phyloP scores from a whole-genome alignment of 257 asterid genomes.

The Rauvolfia tetraphylla region DNA sequence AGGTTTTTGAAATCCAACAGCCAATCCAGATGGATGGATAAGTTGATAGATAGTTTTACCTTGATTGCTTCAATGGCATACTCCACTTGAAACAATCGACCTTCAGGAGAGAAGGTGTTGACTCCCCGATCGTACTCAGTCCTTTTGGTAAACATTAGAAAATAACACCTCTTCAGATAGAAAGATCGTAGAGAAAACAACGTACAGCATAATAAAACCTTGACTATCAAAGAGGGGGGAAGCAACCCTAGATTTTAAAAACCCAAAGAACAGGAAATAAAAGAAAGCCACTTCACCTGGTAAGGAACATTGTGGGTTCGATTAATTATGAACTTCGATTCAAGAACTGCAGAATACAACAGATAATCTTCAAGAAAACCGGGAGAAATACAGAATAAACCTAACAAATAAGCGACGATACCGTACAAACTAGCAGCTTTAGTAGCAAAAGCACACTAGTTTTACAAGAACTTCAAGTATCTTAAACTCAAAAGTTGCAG shows the following conservation, averaged over 20 bases:
- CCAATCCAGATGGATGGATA: background rate
- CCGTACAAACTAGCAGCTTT: background rate
- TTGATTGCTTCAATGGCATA: constrained; percentile 92
- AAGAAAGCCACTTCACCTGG: constrained; percentile 42
- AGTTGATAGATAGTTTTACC: constrained; percentile 24
- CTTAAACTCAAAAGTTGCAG: background rate
- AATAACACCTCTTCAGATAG: background rate
- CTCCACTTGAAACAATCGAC: constrained; percentile 87
- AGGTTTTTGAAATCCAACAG: background rate
- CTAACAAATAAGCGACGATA: background rate
- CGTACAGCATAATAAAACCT: background rate
- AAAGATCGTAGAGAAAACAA: background rate
- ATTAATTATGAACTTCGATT: constrained; percentile 10
- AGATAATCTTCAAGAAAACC: background rate
- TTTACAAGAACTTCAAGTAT: background rate
- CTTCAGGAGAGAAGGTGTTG: constrained; percentile 93
- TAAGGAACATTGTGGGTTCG: constrained; percentile 60
- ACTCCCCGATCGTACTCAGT: constrained; percentile 96
- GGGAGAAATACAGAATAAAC: background rate
- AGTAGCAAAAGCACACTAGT: background rate
- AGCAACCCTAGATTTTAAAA: constrained; percentile 21
- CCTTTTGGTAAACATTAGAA: constrained; percentile 27
- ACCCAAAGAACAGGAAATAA: background rate
- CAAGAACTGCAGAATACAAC: constrained; percentile 18
- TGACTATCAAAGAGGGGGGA: background rate